Evolutionary conservation across 2,329 filamentous ascomycete species (phyloP).

Genomic region (Zasmidium citrigriseum): DNA sequence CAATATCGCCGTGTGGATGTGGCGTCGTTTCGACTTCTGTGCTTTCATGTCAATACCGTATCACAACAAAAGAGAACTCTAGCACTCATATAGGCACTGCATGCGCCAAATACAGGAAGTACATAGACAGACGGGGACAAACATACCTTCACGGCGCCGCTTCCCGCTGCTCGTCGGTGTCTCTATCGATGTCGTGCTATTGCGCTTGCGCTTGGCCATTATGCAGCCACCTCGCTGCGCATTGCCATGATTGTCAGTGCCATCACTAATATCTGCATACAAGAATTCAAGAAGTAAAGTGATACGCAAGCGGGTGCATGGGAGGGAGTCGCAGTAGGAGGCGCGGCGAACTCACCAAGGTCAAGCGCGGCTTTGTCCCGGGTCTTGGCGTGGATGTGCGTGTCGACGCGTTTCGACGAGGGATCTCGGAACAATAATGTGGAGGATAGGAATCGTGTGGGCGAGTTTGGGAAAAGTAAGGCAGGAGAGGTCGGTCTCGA

Average conservation of each 20-base stretch:
- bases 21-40: background rate
- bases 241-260: conserved; percentile 1
- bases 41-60: background rate
- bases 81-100: background rate
- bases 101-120: background rate
- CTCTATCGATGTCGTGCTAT: background rate
- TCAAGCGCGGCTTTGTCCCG: background rate
- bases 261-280: conserved; percentile 10
- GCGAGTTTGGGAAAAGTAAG: too few species aligned
- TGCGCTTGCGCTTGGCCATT: conserved; percentile 25
- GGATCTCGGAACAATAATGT: too few species aligned
- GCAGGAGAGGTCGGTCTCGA: too few species aligned
- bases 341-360: background rate
- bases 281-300: background rate
- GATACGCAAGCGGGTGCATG: background rate
- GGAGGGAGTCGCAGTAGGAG: background rate
- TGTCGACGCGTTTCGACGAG: background rate
- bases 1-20: conserved; percentile 31
- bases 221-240: background rate
- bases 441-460: too few species aligned
- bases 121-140: too few species aligned
- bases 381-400: background rate
- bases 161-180: conserved; percentile 19
- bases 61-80: too few species aligned
- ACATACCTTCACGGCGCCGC: conserved; percentile 5